phyloP scores from a whole-genome alignment of 1,139 yeast species.

The Chernovozyma aurita region DNA sequence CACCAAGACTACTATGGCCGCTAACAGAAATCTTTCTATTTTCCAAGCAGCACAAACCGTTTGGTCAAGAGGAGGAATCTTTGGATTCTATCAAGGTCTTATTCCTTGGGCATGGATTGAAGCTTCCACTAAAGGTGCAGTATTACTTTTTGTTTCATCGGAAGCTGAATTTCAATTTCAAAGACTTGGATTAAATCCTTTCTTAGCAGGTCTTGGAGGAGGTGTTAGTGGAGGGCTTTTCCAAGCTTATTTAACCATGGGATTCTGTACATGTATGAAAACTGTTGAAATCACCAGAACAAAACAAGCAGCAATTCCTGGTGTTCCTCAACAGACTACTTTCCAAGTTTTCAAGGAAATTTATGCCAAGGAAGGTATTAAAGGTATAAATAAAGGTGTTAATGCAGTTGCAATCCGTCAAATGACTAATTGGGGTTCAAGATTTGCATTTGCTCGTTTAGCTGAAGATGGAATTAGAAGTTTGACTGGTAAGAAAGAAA shows the following conservation, averaged over 20 bases:
- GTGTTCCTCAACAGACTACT: slow-evolving; percentile 67
- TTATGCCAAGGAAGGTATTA: slow-evolving; percentile 77
- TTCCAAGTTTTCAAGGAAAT: slow-evolving; percentile 85
- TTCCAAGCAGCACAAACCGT: slow-evolving; percentile 67
- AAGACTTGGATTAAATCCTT: slow-evolving; percentile 61
- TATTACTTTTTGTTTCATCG: slow-evolving; percentile 85
- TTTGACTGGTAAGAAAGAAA: slow-evolving; percentile 54
- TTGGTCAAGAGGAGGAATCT: slow-evolving; percentile 88
- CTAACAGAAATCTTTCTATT: slow-evolving; percentile 72
- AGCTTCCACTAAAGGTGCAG: slow-evolving; percentile 99
- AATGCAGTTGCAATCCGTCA: slow-evolving; percentile 99
- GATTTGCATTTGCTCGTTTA: slow-evolving; percentile 88
- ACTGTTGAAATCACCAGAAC: slow-evolving; percentile 93
- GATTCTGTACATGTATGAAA: slow-evolving; percentile 97
- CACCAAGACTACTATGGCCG: slow-evolving; percentile 96
- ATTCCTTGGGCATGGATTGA: slow-evolving; percentile 99
- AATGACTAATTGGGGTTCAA: slow-evolving; percentile 98
- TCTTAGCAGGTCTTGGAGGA: slow-evolving; percentile 87
- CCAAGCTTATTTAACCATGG: slow-evolving; percentile 95
- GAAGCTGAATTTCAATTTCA: slow-evolving; percentile 83
- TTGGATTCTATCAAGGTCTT: slow-evolving; percentile 93
- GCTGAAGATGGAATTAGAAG: slow-evolving; percentile 82
- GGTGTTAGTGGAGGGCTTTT: slow-evolving; percentile 95
- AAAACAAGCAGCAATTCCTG: slow-evolving; percentile 67
- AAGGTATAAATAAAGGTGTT: slow-evolving; percentile 96